Base-by-base conservation (phyloP, 805 yeast species). In the Nakazawaea sp. region DNA sequence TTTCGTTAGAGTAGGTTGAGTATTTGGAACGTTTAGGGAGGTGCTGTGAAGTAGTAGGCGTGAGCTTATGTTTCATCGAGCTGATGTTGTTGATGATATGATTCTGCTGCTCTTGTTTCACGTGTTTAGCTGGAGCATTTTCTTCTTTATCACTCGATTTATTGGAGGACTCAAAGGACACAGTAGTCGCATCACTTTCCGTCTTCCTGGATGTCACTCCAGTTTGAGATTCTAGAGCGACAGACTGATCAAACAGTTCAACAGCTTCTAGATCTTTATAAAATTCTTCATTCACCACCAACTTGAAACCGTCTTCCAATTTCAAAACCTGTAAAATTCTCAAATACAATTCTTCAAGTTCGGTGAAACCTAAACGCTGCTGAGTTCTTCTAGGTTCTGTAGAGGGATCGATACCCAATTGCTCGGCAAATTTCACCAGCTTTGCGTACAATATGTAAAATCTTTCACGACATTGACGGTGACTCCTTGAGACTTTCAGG, bases 381-480 rank as follows among this genome's bases (percentile, higher is more conserved):
- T 30, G 18, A 7, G 16, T 13, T 11, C 40, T 25, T n/a, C 36
- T 32, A 3, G 18, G 29, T 28, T 23, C 35, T 8, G 28, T 18
- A 11, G 29, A 13, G 13, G 40, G 40, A 27, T 37, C 40, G 5
- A 37, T 27, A 27, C 40, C 41, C 15, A 33, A 19, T 30, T 38
- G 37, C 18, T 38, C 37, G 11, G 36, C 41, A 33, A 33, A 38
- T 30, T 38, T 38, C 18, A 29, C 27, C 35, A 33, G 37, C 28
- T 38, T 38, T 16, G 19, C 26, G 23, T 38, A 38, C 31, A 38
- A 33, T 15, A 38, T 35, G 23, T 38, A 38, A 30, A 38, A 38
- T 33, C 41, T 33, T 26, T 38, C 41, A 21, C 41, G 32, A 27
- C 41, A 38, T 21, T 38, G 41, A 20, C 41, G 29, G 33, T 38